phyloP scores from a whole-genome alignment of 2,329 filamentous ascomycete genomes.

The Beauveria caledonica region DNA sequence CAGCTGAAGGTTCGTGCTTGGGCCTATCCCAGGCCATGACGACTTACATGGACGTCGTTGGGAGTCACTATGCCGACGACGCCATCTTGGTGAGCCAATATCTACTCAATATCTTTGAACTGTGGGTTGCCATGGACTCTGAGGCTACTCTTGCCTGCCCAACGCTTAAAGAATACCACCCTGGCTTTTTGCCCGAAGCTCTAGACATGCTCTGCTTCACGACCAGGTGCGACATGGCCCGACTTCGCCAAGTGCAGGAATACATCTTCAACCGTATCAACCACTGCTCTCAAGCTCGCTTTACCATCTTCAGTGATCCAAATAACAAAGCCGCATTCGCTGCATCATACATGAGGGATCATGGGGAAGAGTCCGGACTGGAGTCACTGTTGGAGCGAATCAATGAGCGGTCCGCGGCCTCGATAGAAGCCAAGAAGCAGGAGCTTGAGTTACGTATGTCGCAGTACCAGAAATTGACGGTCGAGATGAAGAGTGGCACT shows the following conservation, averaged over 20 bases:
- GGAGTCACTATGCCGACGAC: conserved; percentile 22
- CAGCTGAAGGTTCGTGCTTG: background rate
- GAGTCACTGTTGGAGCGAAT: background rate
- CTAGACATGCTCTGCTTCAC: conserved; percentile 49
- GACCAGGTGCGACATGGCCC: conserved; percentile 36
- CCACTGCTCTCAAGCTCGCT: background rate
- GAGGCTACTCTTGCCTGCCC: conserved; percentile 33
- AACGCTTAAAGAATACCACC: conserved; percentile 42
- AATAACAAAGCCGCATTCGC: background rate
- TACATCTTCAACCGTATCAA: conserved; percentile 5
- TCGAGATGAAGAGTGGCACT: background rate
- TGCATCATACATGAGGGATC: background rate
- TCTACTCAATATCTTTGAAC: conserved; percentile 45
- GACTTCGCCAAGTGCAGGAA: conserved; percentile 29
- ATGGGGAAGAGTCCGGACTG: background rate
- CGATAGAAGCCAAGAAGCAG: background rate
- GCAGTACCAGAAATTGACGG: background rate
- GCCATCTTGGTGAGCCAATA: conserved; percentile 21
- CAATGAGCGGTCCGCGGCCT: background rate
- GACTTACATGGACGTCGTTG: background rate
- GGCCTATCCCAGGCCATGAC: background rate
- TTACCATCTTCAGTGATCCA: background rate
- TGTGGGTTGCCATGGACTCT: conserved; percentile 51
- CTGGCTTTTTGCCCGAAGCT: conserved; percentile 38
- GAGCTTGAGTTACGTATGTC: background rate